Conservation (phyloP, 371 early-diverging fungal genomes). For the Apophysomyces ossiformis region DNA sequence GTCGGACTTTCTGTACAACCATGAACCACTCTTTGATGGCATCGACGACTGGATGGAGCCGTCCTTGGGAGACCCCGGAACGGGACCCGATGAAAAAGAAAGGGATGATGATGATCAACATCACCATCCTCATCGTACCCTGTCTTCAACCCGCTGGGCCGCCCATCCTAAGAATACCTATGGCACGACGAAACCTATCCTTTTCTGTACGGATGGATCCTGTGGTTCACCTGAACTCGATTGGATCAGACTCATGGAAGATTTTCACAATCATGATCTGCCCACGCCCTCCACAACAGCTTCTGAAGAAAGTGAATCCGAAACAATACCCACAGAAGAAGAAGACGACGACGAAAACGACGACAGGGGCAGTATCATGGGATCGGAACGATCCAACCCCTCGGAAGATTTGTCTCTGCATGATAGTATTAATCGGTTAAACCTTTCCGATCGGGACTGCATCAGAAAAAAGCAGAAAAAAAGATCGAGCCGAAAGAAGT, state of each 20-base stretch:
- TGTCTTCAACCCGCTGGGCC: background rate
- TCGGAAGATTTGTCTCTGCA: background rate
- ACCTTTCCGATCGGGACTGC: conserved; percentile 2
- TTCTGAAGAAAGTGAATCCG: conserved; percentile 6
- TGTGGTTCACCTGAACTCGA: background rate
- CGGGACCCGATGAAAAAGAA: background rate
- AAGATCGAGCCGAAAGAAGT: background rate
- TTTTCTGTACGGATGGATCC: background rate
- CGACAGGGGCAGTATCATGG: background rate
- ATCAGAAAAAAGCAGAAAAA: background rate
- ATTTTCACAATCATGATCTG: background rate
- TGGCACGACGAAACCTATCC: no score
- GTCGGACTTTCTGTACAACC: conserved; percentile 44
- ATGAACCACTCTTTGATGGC: conserved; percentile 45
- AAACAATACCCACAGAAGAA: conserved; percentile 15
- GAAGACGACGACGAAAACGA: conserved; percentile 5
- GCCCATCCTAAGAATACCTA: background rate
- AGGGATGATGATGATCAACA: no score
- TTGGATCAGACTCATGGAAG: background rate
- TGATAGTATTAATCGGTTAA: conserved; percentile 2
- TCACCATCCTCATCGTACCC: background rate
- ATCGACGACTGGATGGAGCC: conserved; percentile 23
- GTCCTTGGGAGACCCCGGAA: background rate
- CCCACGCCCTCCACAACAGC: background rate
- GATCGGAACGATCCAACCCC: background rate